A percentile compares a stretch with the other conserved stretches of the same genome.
Conservation (phyloP, 179 eudicot species). For the Actinidia polygama region DNA sequence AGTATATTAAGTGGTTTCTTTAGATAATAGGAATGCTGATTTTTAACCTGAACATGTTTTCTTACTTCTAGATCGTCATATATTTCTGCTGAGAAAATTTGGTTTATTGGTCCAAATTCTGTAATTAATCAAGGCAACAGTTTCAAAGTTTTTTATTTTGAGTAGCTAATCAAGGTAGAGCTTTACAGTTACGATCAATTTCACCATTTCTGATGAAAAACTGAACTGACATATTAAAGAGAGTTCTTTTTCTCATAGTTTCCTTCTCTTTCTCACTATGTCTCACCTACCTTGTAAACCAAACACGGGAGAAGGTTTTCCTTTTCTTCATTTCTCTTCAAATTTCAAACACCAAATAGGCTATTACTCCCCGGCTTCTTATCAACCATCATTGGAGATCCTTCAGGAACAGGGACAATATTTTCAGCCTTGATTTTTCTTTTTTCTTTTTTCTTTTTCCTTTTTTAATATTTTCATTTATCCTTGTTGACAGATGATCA, state of each 20-base stretch:
- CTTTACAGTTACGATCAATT: neutral
- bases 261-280: neutral
- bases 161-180: neutral
- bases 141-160: too few relatives aligned
- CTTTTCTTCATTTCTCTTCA: neutral
- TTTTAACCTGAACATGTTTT: too few relatives aligned
- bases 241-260: neutral
- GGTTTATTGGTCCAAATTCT: too few relatives aligned
- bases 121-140: too few relatives aligned
- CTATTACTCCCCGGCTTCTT: neutral
- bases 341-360: neutral
- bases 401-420: too few relatives aligned
- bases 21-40: too few relatives aligned
- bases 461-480: neutral
- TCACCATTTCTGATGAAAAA: neutral
- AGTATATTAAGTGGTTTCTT: too few relatives aligned
- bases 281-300: neutral
- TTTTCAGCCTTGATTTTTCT: neutral
- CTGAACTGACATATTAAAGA: neutral
- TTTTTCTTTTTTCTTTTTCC: neutral
- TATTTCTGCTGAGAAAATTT: too few relatives aligned
- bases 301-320: neutral
- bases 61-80: too few relatives aligned
- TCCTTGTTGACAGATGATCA: constrained; percentile 74
- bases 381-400: neutral